phyloP scores from a whole-genome alignment of 2,329 filamentous ascomycete species.

The Colletotrichum horii region DNA sequence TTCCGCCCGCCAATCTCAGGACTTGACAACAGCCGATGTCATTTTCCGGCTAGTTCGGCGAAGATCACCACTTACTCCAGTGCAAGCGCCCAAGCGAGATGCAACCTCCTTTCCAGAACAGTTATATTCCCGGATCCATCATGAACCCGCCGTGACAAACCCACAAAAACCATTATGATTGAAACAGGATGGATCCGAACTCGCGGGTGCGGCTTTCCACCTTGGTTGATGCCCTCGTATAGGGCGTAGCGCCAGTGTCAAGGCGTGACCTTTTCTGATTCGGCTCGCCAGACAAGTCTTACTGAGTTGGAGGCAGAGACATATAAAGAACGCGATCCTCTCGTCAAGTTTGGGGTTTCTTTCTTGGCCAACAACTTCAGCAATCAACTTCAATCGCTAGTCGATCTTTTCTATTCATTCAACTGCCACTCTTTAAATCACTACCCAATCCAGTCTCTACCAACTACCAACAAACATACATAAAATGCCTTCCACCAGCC shows the following conservation, averaged over 20 bases:
- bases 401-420: neutral
- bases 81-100: neutral
- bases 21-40: neutral
- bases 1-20: neutral
- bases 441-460: neutral
- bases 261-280: neutral
- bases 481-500: constrained; percentile 10
- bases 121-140: neutral
- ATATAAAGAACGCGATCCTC: neutral
- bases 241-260: neutral
- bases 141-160: neutral
- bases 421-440: neutral
- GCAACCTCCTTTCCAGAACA: neutral
- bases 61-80: neutral
- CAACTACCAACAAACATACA: neutral
- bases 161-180: neutral
- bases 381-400: neutral
- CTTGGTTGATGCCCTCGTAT: neutral
- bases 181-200: neutral
- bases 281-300: neutral
- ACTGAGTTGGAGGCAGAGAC: neutral
- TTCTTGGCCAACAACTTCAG: neutral
- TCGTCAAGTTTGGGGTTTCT: neutral
- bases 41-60: neutral
- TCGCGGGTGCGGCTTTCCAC: neutral